Evolutionary conservation across 352 stramenopile genomes (phyloP).

Genomic region (Phytopythium delawarense): DNA sequence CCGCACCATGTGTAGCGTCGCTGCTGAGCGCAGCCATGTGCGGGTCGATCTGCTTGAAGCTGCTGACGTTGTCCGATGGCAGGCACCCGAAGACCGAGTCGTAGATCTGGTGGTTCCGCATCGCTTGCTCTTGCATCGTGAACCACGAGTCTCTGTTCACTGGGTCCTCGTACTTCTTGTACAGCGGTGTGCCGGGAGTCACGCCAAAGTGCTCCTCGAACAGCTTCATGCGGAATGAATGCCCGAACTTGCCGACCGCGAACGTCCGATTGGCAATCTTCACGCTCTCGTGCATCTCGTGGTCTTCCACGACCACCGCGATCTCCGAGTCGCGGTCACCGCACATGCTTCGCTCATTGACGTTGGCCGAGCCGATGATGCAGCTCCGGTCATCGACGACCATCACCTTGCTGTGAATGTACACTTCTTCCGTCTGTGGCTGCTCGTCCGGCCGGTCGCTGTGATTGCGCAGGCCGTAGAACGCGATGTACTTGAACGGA

Average conservation of each 20-base stretch:
- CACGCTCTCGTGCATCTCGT: constrained; percentile 56
- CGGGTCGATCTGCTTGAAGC: constrained; percentile 65
- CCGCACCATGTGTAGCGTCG: neutral
- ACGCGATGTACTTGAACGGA: constrained; percentile 86
- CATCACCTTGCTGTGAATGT: constrained; percentile 92
- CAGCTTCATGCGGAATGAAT: constrained; percentile 86
- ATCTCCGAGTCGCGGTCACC: constrained; percentile 86
- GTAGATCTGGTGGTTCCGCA: constrained; percentile 80
- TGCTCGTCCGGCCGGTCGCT: constrained; percentile 7
- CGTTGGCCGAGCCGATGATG: constrained; percentile 85
- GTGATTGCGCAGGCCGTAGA: constrained; percentile 77
- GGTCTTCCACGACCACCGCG: constrained; percentile 79
- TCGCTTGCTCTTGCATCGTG: constrained; percentile 81
- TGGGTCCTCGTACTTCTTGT: constrained; percentile 61
- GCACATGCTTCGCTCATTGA: constrained; percentile 87
- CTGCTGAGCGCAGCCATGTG: constrained; percentile 16
- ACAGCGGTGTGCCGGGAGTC: constrained; percentile 33
- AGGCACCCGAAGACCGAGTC: constrained; percentile 79
- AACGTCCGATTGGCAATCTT: constrained; percentile 39
- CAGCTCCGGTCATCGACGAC: constrained; percentile 77
- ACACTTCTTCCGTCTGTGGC: constrained; percentile 66
- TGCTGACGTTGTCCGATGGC: constrained; percentile 66
- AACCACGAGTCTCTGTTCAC: constrained; percentile 68
- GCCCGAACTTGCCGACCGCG: constrained; percentile 72
- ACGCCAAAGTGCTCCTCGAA: constrained; percentile 85